phyloP scores from a whole-genome alignment of 768 basidiomycete genomes.

The Mycena venus region DNA sequence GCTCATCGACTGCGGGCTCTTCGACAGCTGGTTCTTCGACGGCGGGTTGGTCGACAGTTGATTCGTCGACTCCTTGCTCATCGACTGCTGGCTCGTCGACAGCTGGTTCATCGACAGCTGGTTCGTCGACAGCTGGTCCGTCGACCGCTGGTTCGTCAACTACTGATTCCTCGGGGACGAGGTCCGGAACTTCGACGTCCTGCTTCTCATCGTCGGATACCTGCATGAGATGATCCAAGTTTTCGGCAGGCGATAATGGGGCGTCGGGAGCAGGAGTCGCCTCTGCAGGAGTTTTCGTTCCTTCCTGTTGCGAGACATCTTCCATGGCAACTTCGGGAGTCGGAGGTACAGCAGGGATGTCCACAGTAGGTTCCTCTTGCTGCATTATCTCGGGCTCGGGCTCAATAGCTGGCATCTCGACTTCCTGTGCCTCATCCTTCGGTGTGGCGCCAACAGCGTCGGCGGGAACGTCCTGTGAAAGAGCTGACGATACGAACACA shows the following conservation, averaged over 20 bases:
- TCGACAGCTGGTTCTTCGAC: too few relatives aligned
- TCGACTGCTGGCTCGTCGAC: too few relatives aligned
- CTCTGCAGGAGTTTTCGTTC: neutral
- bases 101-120: neutral
- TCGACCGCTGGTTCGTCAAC: neutral
- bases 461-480: constrained; percentile 7
- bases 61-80: too few relatives aligned
- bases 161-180: neutral
- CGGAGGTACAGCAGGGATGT: constrained; percentile 41
- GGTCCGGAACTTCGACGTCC: constrained; percentile 7
- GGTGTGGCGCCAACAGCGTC: neutral
- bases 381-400: constrained; percentile 32
- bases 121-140: too few relatives aligned
- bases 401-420: constrained; percentile 24
- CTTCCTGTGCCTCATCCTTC: constrained; percentile 14
- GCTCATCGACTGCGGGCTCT: too few relatives aligned
- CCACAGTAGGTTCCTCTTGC: constrained; percentile 25
- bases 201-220: constrained; percentile 24
- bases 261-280: neutral
- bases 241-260: constrained; percentile 13
- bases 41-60: too few relatives aligned
- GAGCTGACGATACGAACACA: neutral
- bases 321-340: constrained; percentile 28
- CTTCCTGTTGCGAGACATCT: constrained; percentile 1
- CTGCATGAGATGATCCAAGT: constrained; percentile 30